Percentiles rank a stretch among this genome's conserved stretches.
These are phyloP conservation scores for Rhodosporidiobolus odoratus DNA, from an alignment of 768 basidiomycete genomes.

Conservation along the genomic window DNA sequence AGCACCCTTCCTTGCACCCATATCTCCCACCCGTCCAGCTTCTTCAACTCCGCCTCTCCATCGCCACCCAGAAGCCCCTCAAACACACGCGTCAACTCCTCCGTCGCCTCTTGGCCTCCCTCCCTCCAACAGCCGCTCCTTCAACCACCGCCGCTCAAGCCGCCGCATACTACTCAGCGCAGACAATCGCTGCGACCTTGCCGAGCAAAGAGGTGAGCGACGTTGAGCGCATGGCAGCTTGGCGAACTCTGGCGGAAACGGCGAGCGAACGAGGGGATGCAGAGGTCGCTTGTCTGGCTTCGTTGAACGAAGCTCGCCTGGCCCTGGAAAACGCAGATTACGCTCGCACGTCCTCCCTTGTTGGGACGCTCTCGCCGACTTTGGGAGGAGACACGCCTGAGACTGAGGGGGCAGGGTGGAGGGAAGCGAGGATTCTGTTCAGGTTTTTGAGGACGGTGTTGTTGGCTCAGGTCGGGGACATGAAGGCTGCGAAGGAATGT, in stretches of 20 bases:
- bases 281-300: background rate
- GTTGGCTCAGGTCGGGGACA: slow-evolving; percentile 5
- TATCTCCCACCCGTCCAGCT: slow-evolving; percentile 8
- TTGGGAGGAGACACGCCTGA: too few relatives aligned
- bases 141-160: background rate
- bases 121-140: background rate
- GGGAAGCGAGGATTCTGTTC: background rate
- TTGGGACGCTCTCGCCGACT: background rate
- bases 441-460: background rate
- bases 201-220: background rate
- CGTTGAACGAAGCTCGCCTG: background rate
- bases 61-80: background rate
- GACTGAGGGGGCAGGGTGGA: background rate
- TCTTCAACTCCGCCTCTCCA: slow-evolving; percentile 22
- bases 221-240: background rate
- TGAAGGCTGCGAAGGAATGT: slow-evolving; percentile 14
- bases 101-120: slow-evolving; percentile 3
- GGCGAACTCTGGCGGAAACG: slow-evolving; percentile 1
- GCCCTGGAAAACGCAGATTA: slow-evolving; percentile 1
- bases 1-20: slow-evolving; percentile 11
- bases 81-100: slow-evolving; percentile 16
- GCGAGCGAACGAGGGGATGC: background rate
- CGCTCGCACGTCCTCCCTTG: background rate
- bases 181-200: background rate
- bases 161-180: slow-evolving; percentile 5